Conservation (phyloP, 495 filamentous ascomycete species). For the Penicillium dipodomyicola region DNA sequence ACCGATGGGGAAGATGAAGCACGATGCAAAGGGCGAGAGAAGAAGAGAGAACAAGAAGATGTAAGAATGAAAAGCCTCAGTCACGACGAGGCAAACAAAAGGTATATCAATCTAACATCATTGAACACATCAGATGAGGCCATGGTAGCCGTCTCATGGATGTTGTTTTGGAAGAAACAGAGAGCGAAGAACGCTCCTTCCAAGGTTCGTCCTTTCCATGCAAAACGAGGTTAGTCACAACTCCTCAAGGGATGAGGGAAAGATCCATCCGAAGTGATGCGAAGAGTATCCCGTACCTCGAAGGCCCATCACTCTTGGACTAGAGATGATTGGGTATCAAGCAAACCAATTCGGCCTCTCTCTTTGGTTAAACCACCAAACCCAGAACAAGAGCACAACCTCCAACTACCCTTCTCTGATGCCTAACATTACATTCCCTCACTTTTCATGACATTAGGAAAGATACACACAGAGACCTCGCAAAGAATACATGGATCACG, state of each 20-base stretch:
- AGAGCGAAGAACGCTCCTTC: no score
- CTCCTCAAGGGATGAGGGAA: neutral
- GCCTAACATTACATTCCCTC: neutral
- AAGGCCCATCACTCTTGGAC: neutral
- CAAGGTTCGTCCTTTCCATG: no score
- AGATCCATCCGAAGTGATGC: neutral
- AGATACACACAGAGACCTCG: neutral
- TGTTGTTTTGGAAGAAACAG: no score
- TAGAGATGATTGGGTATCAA: neutral
- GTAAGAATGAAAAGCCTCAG: no score
- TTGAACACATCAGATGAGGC: no score
- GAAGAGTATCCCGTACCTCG: neutral
- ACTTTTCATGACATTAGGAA: neutral
- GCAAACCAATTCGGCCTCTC: neutral
- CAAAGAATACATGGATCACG: slow-evolving; percentile 1
- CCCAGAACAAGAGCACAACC: neutral
- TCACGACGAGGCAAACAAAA: no score
- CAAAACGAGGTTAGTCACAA: no score
- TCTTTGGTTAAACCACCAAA: neutral
- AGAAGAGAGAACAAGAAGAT: no score
- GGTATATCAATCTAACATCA: no score
- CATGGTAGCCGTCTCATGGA: no score
- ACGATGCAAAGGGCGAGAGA: no score
- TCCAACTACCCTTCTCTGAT: neutral
- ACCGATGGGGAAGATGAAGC: no score